Conservation (phyloP, 495 filamentous ascomycete species). For the Neurospora sp. region DNA sequence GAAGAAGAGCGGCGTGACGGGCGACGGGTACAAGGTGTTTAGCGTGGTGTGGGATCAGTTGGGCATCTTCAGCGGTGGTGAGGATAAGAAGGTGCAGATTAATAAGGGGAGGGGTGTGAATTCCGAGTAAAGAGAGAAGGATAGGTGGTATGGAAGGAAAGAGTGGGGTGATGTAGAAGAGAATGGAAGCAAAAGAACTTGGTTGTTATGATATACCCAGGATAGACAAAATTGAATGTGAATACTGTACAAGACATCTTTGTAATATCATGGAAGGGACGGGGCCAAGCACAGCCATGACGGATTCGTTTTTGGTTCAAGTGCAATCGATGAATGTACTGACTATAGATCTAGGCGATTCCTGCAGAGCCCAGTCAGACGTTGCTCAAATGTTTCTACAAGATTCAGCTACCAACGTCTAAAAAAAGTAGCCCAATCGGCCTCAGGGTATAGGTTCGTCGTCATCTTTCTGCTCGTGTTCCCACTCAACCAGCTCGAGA, state of each 20-base stretch:
- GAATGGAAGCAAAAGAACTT: background rate
- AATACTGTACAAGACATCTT: background rate
- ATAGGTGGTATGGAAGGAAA: background rate
- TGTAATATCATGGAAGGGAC: background rate
- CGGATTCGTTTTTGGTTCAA: background rate
- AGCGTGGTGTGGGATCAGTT: constrained; percentile 79
- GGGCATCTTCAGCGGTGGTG: constrained; percentile 84
- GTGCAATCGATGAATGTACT: no score
- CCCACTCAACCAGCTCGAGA: background rate
- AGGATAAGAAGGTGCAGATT: constrained; percentile 89
- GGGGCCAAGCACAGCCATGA: background rate
- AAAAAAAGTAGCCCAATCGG: background rate
- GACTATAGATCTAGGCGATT: no score
- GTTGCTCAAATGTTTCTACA: background rate
- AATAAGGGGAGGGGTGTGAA: constrained; percentile 51
- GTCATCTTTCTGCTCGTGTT: background rate
- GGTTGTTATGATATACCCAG: constrained; percentile 6
- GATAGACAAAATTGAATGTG: constrained; percentile 1
- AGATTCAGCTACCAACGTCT: background rate
- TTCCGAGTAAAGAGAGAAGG: background rate
- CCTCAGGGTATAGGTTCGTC: background rate
- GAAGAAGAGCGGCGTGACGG: constrained; percentile 46
- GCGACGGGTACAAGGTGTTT: constrained; percentile 85
- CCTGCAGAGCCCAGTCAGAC: background rate
- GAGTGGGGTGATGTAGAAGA: background rate